A percentile compares a stretch with the other conserved stretches of the same genome.
These are phyloP conservation scores for Pleodorina starrii DNA, from an alignment of 139 green algal genomes.

Conservation along the genomic window DNA sequence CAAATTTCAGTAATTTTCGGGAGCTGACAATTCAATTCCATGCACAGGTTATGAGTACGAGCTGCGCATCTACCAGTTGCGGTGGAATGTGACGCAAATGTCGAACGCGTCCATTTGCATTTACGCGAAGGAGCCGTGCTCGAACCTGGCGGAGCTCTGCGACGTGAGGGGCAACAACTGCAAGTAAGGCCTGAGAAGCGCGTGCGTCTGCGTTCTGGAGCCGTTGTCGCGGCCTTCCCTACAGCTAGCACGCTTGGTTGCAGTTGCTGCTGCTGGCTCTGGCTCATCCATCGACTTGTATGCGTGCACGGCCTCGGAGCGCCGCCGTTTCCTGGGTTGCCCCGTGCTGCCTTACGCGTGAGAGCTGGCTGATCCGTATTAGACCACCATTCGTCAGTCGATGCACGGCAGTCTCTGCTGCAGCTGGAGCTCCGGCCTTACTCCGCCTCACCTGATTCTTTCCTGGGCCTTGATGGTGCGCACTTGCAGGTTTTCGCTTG, in stretches of 20 bases:
- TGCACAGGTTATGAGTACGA: background rate
- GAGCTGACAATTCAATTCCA: too few species aligned
- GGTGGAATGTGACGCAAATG: too few species aligned
- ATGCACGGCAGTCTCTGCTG: background rate
- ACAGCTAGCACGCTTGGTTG: too few species aligned
- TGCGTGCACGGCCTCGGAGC: background rate
- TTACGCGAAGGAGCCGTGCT: background rate
- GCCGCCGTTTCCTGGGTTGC: background rate
- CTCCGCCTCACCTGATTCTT: background rate
- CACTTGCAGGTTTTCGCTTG: constrained; percentile 8
- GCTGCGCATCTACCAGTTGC: background rate
- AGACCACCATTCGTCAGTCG: background rate
- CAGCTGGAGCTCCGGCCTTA: background rate
- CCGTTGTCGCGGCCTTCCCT: too few species aligned
- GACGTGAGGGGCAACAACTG: background rate
- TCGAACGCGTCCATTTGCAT: background rate
- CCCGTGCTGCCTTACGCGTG: background rate
- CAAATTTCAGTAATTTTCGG: too few species aligned
- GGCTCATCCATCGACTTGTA: background rate
- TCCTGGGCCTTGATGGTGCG: background rate
- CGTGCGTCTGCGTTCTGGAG: too few species aligned
- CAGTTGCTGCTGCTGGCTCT: too few species aligned
- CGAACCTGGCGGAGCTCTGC: background rate
- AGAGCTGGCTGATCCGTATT: background rate
- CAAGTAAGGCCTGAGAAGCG: too few species aligned